phyloP scores from a whole-genome alignment of 805 yeast genomes.

The Yamadazyma scolyti region DNA sequence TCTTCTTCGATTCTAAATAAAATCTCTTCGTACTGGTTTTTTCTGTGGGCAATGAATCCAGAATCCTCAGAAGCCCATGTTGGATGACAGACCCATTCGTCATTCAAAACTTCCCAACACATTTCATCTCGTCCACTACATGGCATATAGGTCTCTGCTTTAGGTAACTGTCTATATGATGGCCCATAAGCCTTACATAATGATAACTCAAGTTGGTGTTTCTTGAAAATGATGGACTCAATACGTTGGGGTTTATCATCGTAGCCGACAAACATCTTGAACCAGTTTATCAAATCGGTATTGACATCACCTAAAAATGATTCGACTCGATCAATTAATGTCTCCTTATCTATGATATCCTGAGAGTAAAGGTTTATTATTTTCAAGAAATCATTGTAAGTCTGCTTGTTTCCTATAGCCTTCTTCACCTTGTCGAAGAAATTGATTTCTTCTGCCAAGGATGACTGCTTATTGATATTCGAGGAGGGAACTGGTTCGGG shows the following conservation, averaged over 20 bases:
- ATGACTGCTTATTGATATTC: constrained; percentile 46
- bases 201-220: constrained; percentile 85
- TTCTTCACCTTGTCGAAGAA: constrained; percentile 93
- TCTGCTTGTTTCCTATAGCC: constrained; percentile 80
- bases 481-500: constrained; percentile 73
- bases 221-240: constrained; percentile 83
- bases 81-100: constrained; percentile 99
- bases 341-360: constrained; percentile 79
- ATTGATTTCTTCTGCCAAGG: constrained; percentile 76
- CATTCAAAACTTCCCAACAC: constrained; percentile 98
- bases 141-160: constrained; percentile 93
- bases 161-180: constrained; percentile 87
- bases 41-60: constrained; percentile 97
- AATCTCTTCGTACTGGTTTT: constrained; percentile 96
- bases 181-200: constrained; percentile 95
- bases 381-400: constrained; percentile 90
- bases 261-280: constrained; percentile 85
- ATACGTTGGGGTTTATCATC: constrained; percentile 82
- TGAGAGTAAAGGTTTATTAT: constrained; percentile 83
- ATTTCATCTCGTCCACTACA: constrained; percentile 97
- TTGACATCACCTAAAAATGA: constrained; percentile 76
- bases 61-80: constrained; percentile 99
- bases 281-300: constrained; percentile 83
- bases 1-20: constrained; percentile 94
- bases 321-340: constrained; percentile 79